Evolutionary conservation across 1,284 basidiomycete genomes (phyloP).

Genomic region (Trametes sp.): DNA sequence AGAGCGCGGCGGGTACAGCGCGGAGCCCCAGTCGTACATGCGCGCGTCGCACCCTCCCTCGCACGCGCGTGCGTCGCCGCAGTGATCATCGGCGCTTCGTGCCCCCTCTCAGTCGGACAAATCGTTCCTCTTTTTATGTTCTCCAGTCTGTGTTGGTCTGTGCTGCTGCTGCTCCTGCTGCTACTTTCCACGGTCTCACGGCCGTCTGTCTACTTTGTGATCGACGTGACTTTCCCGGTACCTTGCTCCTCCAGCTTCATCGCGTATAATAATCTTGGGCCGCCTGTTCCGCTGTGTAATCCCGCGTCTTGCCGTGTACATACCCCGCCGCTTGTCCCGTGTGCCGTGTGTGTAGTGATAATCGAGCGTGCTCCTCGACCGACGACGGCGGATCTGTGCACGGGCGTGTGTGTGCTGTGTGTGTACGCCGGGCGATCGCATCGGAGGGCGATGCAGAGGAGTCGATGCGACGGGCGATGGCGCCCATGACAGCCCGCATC

Average conservation of each 20-base stretch:
- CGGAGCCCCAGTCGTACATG: conserved; percentile 66
- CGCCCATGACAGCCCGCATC: conserved; percentile 21
- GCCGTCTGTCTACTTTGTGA: neutral
- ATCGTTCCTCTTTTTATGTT: neutral
- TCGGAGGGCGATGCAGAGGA: conserved; percentile 15
- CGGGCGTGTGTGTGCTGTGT: neutral
- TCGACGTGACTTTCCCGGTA: conserved; percentile 2
- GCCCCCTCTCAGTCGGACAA: conserved; percentile 6
- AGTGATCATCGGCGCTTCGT: conserved; percentile 32
- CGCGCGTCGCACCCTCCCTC: conserved; percentile 56
- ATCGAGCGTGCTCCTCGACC: neutral
- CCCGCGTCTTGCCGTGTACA: conserved; percentile 3
- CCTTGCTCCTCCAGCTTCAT: too few relatives aligned
- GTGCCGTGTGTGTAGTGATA: neutral
- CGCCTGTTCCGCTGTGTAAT: neutral
- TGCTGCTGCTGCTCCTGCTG: neutral
- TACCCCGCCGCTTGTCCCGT: neutral
- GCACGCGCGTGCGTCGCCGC: conserved; percentile 50
- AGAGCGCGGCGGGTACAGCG: conserved; percentile 46
- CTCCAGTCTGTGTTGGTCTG: conserved; percentile 1
- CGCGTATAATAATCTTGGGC: conserved; percentile 16
- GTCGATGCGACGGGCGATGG: conserved; percentile 20
- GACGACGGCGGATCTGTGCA: conserved; percentile 3
- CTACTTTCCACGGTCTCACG: neutral
- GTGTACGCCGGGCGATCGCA: conserved; percentile 18